phyloP scores from a whole-genome alignment of 1,284 basidiomycete species.

The Mycosarcoma maydis region DNA sequence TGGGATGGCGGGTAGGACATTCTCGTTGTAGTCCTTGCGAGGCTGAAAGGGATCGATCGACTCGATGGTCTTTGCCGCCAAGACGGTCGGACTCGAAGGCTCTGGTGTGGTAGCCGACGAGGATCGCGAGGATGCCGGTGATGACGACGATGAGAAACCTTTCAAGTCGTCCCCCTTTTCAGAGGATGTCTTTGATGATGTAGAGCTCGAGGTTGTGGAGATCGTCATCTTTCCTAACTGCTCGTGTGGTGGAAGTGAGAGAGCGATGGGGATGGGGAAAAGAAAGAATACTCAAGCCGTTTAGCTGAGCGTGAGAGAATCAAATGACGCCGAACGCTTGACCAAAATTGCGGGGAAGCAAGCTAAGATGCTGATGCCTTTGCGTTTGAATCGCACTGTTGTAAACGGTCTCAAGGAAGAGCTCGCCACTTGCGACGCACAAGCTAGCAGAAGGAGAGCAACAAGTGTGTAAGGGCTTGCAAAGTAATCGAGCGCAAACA shows the following conservation, averaged over 20 bases:
- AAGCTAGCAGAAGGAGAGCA: no score
- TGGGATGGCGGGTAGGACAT: slow-evolving; percentile 43
- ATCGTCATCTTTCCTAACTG: neutral
- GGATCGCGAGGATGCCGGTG: slow-evolving; percentile 13
- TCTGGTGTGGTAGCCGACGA: slow-evolving; percentile 38
- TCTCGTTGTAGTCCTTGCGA: slow-evolving; percentile 28
- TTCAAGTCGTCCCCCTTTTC: slow-evolving; percentile 12
- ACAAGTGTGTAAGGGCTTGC: neutral
- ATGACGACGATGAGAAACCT: slow-evolving; percentile 17
- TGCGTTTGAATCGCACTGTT: no score
- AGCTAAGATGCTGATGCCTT: no score
- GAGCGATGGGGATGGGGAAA: neutral
- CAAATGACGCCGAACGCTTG: no score
- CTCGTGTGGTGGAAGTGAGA: neutral
- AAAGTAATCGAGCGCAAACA: neutral
- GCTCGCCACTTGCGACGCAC: no score
- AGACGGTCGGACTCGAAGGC: slow-evolving; percentile 27
- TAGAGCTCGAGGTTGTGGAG: slow-evolving; percentile 16
- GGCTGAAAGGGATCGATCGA: slow-evolving; percentile 20
- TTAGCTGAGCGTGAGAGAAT: no score
- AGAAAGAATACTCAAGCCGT: no score
- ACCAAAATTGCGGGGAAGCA: no score
- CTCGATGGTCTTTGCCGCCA: neutral
- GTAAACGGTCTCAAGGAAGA: no score
- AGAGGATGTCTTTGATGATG: slow-evolving; percentile 33